Conservation (phyloP, 208 protist species). For the Crithidia expoeki region DNA sequence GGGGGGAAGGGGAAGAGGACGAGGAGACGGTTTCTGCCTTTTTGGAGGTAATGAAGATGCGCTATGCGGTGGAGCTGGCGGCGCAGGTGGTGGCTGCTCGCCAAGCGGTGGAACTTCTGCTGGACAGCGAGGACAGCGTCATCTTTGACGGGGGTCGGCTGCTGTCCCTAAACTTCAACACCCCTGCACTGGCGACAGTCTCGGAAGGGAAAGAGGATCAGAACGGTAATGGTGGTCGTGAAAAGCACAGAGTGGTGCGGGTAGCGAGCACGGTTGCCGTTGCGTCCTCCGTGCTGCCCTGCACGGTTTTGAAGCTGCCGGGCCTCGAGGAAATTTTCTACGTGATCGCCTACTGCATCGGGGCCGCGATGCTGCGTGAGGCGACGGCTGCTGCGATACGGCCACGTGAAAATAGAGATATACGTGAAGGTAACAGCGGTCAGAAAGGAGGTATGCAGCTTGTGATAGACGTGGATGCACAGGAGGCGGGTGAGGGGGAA, state of each 20-base stretch:
- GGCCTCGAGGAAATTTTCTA: constrained; percentile 66
- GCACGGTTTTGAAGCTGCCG: constrained; percentile 51
- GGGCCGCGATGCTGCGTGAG: constrained; percentile 56
- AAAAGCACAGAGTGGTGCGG: too few species aligned
- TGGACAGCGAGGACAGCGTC: constrained; percentile 54
- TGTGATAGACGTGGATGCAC: constrained; percentile 28
- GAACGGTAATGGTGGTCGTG: neutral
- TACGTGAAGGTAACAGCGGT: too few species aligned
- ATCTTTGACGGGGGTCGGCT: constrained; percentile 47
- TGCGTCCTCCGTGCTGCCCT: constrained; percentile 24
- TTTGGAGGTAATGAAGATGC: constrained; percentile 59
- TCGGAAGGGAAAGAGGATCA: too few species aligned
- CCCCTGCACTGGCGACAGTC: neutral
- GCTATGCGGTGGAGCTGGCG: constrained; percentile 63
- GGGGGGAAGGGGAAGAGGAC: constrained; percentile 14
- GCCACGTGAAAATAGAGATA: neutral
- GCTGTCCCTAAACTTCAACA: constrained; percentile 3
- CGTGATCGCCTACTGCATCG: constrained; percentile 63
- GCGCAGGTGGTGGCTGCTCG: constrained; percentile 53
- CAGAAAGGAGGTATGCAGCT: neutral
- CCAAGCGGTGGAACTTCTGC: constrained; percentile 48
- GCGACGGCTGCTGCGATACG: neutral
- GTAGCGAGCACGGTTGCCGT: neutral
- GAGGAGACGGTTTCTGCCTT: constrained; percentile 39
- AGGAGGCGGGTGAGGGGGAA: neutral